Evolutionary conservation across 129 eudicot species (phyloP).

Genomic region (Glebionis coronaria): DNA sequence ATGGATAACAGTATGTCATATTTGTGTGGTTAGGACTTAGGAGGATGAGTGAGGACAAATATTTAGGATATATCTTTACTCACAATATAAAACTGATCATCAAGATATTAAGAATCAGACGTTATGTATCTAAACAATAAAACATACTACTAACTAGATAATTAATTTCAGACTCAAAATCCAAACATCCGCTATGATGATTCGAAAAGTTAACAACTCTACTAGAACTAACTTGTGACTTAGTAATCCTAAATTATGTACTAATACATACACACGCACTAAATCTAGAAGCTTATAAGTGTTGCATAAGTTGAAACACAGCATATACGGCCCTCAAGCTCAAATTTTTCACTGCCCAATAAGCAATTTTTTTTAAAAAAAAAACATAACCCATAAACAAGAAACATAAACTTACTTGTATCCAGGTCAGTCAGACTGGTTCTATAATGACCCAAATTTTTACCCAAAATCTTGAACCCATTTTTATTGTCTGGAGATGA

Average conservation of each 20-base stretch:
- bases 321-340: not conserved
- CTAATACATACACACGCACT: not conserved
- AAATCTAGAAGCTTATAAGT: not conserved
- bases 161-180: not conserved
- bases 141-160: too few relatives aligned
- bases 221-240: too few relatives aligned
- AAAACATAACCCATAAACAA: conserved; percentile 4
- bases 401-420: conserved; percentile 41
- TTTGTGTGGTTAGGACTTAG: too few relatives aligned
- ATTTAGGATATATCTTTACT: too few relatives aligned
- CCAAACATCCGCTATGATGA: too few relatives aligned
- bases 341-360: conserved; percentile 2
- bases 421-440: conserved; percentile 56
- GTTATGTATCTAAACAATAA: too few relatives aligned
- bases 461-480: conserved; percentile 45
- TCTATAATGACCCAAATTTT: conserved; percentile 34
- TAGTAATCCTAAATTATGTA: too few relatives aligned
- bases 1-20: too few relatives aligned
- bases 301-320: not conserved
- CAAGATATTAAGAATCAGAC: too few relatives aligned
- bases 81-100: too few relatives aligned
- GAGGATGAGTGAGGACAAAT: too few relatives aligned
- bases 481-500: conserved; percentile 42
- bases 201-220: too few relatives aligned
- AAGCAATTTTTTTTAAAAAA: conserved; percentile 5